Base-by-base conservation (phyloP, 371 early-diverging fungal species). In the Mortierella sp. region DNA sequence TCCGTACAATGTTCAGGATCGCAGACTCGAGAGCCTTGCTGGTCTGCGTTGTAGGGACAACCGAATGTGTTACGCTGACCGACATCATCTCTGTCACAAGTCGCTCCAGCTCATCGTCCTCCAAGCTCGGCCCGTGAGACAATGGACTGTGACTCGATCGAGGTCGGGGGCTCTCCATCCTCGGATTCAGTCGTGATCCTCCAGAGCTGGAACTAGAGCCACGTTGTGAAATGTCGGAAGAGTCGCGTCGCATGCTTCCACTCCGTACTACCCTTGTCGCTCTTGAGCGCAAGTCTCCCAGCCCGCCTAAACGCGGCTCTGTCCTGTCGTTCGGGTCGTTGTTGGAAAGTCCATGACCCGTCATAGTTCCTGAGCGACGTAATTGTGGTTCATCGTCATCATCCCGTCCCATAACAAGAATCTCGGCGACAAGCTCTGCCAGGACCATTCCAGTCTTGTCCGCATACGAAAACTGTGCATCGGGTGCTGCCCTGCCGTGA, bases 51-150 rank as follows among this genome's bases (percentile, higher is more conserved):
- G 56, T 60, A 1, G 65, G 64, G 0, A 39, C 49, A 6, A 69
- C 41, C 17, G 76, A 68, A 28, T 75, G 76, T 2, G 64, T 60
- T 47, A 75, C 69, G 24, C 69, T 57, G 28, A 64, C 47, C 4
- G 76, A 64, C 76, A 75, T 68, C 76, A 75, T 75, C 19, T 69
- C 69, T 17, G 76, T 60, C 32, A 72, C 67, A 47, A 69, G 64
- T 2, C 60, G 64, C 43, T 75, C 76, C 27, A 75, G 51, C 26
- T 75, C 75, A 19, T 75, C 76, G 15, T 64, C 71, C 12, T 66
- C 66, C 50, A 60, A 31, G 28, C 19, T 44, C 23, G 63, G 63
- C 21, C 60, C 69, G 2, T 49, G 52, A 0, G 54, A 44, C 24
- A 59, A 19, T 17, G 61, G 69, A 30, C 69, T 73, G 26, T 63